phyloP scores from a whole-genome alignment of 2,329 filamentous ascomycete species.

The Podosphaera fusca region DNA sequence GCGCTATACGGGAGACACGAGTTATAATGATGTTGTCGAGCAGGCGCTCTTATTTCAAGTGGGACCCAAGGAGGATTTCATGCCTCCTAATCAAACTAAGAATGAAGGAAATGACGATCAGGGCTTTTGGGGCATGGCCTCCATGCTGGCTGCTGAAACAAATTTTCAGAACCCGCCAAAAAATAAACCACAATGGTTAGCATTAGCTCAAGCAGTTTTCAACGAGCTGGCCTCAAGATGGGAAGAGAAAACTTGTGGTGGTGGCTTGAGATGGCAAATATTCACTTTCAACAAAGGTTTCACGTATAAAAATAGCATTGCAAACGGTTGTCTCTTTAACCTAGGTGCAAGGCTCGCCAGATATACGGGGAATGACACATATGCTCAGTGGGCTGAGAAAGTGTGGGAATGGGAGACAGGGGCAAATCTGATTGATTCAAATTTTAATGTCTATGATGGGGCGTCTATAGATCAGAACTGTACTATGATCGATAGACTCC shows the following conservation, averaged over 20 bases:
- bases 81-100: constrained; percentile 47
- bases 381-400: constrained; percentile 51
- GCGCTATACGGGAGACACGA: constrained; percentile 51
- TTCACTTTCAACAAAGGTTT: constrained; percentile 66
- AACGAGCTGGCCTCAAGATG: constrained; percentile 52
- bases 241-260: constrained; percentile 44
- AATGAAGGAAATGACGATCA: constrained; percentile 54
- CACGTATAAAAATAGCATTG: constrained; percentile 47
- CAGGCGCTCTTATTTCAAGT: constrained; percentile 52
- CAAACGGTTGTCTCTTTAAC: constrained; percentile 36
- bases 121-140: constrained; percentile 48
- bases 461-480: constrained; percentile 32
- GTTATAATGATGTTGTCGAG: constrained; percentile 42
- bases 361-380: constrained; percentile 59
- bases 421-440: constrained; percentile 33
- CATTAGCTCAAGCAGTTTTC: constrained; percentile 56
- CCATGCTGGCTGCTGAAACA: constrained; percentile 46
- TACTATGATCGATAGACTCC: constrained; percentile 30
- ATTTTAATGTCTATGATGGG: constrained; percentile 39
- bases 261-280: constrained; percentile 66
- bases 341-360: constrained; percentile 42
- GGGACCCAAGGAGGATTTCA: constrained; percentile 49
- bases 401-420: constrained; percentile 45
- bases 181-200: constrained; percentile 39
- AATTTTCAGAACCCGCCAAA: constrained; percentile 32